Evolutionary conservation across 2,329 filamentous ascomycete species (phyloP), one percentile per base, ranked within the genome.

Genomic region (Neobulgaria alba): DNA sequence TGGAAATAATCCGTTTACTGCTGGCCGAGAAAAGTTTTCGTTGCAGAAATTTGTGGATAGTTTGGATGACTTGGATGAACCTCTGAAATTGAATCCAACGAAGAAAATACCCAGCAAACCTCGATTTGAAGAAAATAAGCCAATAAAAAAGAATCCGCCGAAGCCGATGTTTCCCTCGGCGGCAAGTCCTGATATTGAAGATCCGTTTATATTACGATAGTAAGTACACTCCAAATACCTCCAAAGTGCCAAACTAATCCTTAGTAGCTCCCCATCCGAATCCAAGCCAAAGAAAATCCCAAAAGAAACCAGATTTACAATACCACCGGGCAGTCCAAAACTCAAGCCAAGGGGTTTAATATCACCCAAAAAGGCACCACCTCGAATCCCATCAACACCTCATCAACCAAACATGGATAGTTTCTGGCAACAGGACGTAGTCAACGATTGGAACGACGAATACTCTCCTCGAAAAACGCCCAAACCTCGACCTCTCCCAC

Each of bases 371-470:
- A 61, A 60, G 34, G 40, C 36, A 30, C 29, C 50, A 10, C 57
- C 26, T 3, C 61, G 61, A 0, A 74, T 79, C 30, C 75, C 75
- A 2, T 62, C 63, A 26, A 73, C 73, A 1, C 72, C 73, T 3
- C 68, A 78, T 42, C 61, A 66, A 18, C 68, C 69, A 16, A 72
- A 62, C 38, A 68, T 68, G 29, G 76, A 80, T 46, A 63, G 63
- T 5, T 81, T 80, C 53, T 82, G 77, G 78, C 66, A 65, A 38
- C 71, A 73, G 46, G 71, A 72, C 10, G 58, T 73, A 12, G 66
- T 77, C 17, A 73, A 81, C 50, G 71, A 75, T 32, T 82, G 77
- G 76, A 78, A 80, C 45, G 77, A 80, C 33, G 65, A 75, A 39
- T 72, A 79, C 55, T 76, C 72, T 1, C 72, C 75, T 1, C 63